Evolutionary conservation across 345 rosid genomes (phyloP), one percentile per base, ranked within the genome.

Genomic region (Brassica cretica): DNA sequence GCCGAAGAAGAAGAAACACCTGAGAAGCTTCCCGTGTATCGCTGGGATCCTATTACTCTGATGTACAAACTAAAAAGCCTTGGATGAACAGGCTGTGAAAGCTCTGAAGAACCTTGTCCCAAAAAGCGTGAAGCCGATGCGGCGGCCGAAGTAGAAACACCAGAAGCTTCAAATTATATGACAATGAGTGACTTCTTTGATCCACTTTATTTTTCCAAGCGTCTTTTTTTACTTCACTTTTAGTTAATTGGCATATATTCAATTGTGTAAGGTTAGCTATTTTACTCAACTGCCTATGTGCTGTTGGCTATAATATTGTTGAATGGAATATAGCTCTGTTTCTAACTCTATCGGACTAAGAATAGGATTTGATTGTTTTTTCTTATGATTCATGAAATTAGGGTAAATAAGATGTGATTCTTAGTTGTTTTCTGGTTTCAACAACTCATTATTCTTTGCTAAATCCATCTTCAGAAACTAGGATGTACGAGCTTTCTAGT

Each of bases 141-240:
- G 3, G 44, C 24, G 29, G 29, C 15, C 1, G 53, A 44, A 44
- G 53, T 11, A 44, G 15, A 44, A 12, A 44, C 53, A 12, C 5
- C n/a, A 25, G 29, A 25, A 39, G 12, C 46, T 39, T 37, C 39
- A 35, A 6, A 35, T 35, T 35, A 6, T 35, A 35, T 35, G 39
- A 35, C 39, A 35, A 35, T 95, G 85, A 91, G 86, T 46, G 29
- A 55, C 65, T 41, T 29, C 27, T 53, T 33, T 35, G 21, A 3
- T 30, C 33, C 33, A 30, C 33, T 30, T 30, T 5, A 30, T 30
- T 30, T 30, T 30, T 30, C 5, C 33, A 30, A 30, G 33, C 5
- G 33, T 30, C 5, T 30, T 30, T 30, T 30, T 30, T 30, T 21
- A 30, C 33, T 30, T 30, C 33, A 4, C 33, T 51, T 6, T 49